These are phyloP conservation scores for Xylariaceae sp. DNA, from an alignment of 2,329 filamentous ascomycete species.

Conservation along the genomic window DNA sequence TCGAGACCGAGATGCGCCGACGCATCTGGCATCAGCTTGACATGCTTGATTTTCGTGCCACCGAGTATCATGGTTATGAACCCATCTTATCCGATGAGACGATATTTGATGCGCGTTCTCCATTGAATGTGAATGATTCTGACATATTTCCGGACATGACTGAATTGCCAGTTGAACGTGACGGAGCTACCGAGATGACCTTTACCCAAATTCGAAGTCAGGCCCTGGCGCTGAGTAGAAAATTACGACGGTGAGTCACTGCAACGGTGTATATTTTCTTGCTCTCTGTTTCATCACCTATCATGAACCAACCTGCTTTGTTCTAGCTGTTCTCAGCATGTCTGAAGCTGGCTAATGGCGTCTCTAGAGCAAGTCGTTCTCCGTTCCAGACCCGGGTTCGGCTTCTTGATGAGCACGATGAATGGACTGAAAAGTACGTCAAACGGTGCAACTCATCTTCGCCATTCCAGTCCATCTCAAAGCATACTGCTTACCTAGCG, in stretches of 20 bases:
- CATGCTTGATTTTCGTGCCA: constrained; percentile 42
- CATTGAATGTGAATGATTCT: constrained; percentile 48
- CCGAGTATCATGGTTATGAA: constrained; percentile 46
- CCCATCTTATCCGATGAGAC: constrained; percentile 36
- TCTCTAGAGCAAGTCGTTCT: constrained; percentile 7
- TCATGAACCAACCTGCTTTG: no score
- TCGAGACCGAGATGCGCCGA: constrained; percentile 48
- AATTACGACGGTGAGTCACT: constrained; percentile 13
- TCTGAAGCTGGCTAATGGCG: constrained; percentile 7
- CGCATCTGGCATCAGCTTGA: constrained; percentile 47
- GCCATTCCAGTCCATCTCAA: constrained; percentile 9
- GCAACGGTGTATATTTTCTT: neutral
- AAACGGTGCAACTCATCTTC: constrained; percentile 12
- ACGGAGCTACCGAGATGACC: constrained; percentile 43
- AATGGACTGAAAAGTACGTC: constrained; percentile 14
- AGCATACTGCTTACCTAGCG: constrained; percentile 12
- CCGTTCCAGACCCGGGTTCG: constrained; percentile 9
- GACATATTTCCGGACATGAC: constrained; percentile 43
- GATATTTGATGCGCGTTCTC: constrained; percentile 42
- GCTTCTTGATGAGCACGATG: constrained; percentile 17
- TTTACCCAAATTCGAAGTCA: constrained; percentile 37
- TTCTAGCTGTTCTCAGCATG: neutral
- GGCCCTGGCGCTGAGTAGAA: constrained; percentile 24
- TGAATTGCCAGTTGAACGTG: constrained; percentile 14
- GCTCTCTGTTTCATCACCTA: no score